These are phyloP conservation scores for Phialophora tarda DNA, from an alignment of 2,329 filamentous ascomycete genomes.

Conservation along the genomic window DNA sequence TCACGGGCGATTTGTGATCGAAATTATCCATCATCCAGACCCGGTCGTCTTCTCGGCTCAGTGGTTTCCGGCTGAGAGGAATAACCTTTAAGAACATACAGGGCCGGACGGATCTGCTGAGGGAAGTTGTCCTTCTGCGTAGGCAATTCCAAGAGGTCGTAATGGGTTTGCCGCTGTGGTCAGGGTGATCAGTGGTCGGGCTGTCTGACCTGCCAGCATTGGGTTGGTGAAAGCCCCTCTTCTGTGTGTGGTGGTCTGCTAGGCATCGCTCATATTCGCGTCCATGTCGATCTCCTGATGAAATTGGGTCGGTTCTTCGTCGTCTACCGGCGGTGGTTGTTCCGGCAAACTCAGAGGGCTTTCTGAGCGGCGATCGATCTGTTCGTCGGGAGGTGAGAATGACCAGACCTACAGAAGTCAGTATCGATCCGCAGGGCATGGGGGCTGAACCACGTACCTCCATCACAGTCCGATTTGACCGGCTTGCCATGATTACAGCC, in stretches of 20 bases:
- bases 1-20: neutral
- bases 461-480: conserved; percentile 89
- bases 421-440: conserved; percentile 6
- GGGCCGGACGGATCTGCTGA: neutral
- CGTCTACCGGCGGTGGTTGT: conserved; percentile 13
- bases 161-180: neutral
- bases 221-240: neutral
- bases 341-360: conserved; percentile 54
- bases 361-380: conserved; percentile 43
- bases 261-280: conserved; percentile 34
- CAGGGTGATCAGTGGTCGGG: neutral
- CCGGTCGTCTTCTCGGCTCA: neutral
- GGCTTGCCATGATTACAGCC: conserved; percentile 90
- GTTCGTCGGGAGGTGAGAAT: conserved; percentile 83
- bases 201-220: neutral
- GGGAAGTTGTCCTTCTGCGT: neutral
- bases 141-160: neutral
- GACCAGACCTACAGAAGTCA: conserved; percentile 75
- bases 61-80: neutral
- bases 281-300: conserved; percentile 27
- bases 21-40: neutral
- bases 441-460: conserved; percentile 68
- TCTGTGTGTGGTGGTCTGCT: conserved; percentile 5
- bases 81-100: neutral
- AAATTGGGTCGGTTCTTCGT: conserved; percentile 26